phyloP scores from a whole-genome alignment of 1,284 basidiomycete species.

The Anthracocystis panici-leucophaei region DNA sequence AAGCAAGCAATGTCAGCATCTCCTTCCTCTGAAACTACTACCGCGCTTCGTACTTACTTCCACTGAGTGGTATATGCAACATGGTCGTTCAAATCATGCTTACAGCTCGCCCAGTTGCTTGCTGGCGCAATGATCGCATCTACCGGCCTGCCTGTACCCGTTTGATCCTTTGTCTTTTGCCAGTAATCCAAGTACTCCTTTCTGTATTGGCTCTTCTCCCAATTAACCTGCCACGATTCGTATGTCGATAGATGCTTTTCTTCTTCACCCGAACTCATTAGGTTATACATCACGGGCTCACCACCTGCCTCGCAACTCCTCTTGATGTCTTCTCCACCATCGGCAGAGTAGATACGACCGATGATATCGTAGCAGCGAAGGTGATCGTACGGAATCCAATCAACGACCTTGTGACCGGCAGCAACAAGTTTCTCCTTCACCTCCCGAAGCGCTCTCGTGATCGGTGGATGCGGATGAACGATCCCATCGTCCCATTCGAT shows the following conservation, averaged over 20 bases:
- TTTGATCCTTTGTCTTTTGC: conserved; percentile 72
- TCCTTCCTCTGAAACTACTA: too few relatives aligned
- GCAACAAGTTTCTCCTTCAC: conserved; percentile 58
- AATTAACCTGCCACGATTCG: conserved; percentile 74
- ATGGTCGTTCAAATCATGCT: conserved; percentile 72
- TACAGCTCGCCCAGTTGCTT: conserved; percentile 73
- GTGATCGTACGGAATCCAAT: conserved; percentile 36
- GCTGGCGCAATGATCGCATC: conserved; percentile 76
- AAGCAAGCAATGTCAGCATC: too few relatives aligned
- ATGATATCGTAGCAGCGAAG: conserved; percentile 63
- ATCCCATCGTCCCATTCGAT: conserved; percentile 69
- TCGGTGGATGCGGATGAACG: conserved; percentile 69
- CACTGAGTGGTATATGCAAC: conserved; percentile 47
- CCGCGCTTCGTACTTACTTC: too few relatives aligned
- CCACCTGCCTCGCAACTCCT: conserved; percentile 45
- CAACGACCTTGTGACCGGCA: conserved; percentile 57
- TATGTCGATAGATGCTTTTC: conserved; percentile 70
- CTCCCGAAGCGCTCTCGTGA: conserved; percentile 66
- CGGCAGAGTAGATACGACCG: conserved; percentile 50
- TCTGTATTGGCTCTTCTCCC: conserved; percentile 71
- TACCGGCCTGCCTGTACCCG: conserved; percentile 73
- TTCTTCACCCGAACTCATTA: conserved; percentile 12
- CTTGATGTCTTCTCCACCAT: conserved; percentile 54
- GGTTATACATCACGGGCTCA: conserved; percentile 51
- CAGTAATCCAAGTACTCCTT: conserved; percentile 74